Evolutionary conservation across 2,329 filamentous ascomycete genomes (phyloP), one percentile per base, ranked within the genome.

Genomic region (Hypoxylon sp.): DNA sequence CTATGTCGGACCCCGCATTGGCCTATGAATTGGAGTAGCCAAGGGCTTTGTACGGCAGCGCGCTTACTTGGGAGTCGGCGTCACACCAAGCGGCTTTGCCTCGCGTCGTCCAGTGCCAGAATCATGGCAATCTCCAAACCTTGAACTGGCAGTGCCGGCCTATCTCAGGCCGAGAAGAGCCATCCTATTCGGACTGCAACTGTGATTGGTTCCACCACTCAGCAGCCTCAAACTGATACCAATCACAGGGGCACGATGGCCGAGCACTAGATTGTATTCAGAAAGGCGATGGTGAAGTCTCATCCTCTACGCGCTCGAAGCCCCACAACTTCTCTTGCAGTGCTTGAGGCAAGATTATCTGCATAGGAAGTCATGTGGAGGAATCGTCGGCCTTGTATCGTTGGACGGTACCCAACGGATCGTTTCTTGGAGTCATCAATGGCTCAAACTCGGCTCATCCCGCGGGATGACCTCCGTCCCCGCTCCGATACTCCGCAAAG

Each of bases 391-490:
- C 55, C 46, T 30, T n/a, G 33, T 32, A 33, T 51, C 26, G 55
- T 42, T 33, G 22, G 18, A 24, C 18, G 30, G 38, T 56, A 33
- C 57, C 52, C 62, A 65, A 51, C 18, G 30, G 11, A 44, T 11
- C 49, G 30, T 36, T 57, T 16, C n/a, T 53, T 61, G 52, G 56
- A 65, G 50, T 59, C 50, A 54, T 55, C 33, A 52, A 40, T 18
- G 36, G 26, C 26, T 28, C 28, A 44, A 26, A 45, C 16, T 48
- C 48, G 42, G 18, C 33, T 40, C 63, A 70, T 61, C 67, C 68
- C 65, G 68, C 64, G 65, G 65, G 68, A 62, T 70, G 62, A 45
- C 36, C 38, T 50, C 63, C 66, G 60, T 59, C 55, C 55, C 61
- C 61, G 54, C 68, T 65, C 66, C 68, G 66, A 64, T 67, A 32